phyloP scores from a whole-genome alignment of 495 filamentous ascomycete species.

The Penicillium bialowiezense region DNA sequence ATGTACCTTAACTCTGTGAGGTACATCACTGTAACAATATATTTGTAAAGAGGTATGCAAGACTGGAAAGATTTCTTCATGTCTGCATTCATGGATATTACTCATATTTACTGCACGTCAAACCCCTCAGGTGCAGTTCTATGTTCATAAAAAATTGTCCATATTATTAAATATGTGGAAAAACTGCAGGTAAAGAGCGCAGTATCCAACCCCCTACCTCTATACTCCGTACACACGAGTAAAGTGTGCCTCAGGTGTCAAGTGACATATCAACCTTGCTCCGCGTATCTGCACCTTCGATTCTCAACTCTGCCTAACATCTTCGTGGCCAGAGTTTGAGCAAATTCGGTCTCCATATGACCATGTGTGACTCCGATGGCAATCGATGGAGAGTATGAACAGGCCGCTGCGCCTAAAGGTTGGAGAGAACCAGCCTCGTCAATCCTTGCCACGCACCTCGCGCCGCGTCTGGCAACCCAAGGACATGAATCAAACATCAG shows the following conservation, averaged over 20 bases:
- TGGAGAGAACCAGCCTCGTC: conserved; percentile 55
- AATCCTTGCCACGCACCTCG: conserved; percentile 67
- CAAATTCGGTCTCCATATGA: conserved; percentile 10
- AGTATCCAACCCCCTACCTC: too few relatives aligned
- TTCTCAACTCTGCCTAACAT: conserved; percentile 2
- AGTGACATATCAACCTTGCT: conserved; percentile 11
- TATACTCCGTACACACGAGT: not conserved
- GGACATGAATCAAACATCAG: conserved; percentile 40
- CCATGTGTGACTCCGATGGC: conserved; percentile 35
- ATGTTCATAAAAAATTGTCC: too few relatives aligned
- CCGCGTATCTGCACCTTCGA: conserved; percentile 5
- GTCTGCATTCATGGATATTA: too few relatives aligned
- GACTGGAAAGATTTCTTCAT: too few relatives aligned
- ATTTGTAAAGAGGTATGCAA: too few relatives aligned
- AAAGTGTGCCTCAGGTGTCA: conserved; percentile 25
- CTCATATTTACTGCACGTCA: too few relatives aligned
- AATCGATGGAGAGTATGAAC: conserved; percentile 20
- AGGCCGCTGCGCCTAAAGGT: conserved; percentile 13
- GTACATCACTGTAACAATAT: too few relatives aligned
- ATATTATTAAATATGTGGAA: too few relatives aligned
- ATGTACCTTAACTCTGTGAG: too few relatives aligned
- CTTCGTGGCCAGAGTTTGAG: not conserved
- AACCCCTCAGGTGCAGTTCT: too few relatives aligned
- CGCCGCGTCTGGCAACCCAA: conserved; percentile 42
- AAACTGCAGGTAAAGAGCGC: too few relatives aligned